Evolutionary conservation across 192 early-diverging fungal species (phyloP), one percentile per base, ranked within the genome.

Genomic region (Fimicolochytrium jonesii): DNA sequence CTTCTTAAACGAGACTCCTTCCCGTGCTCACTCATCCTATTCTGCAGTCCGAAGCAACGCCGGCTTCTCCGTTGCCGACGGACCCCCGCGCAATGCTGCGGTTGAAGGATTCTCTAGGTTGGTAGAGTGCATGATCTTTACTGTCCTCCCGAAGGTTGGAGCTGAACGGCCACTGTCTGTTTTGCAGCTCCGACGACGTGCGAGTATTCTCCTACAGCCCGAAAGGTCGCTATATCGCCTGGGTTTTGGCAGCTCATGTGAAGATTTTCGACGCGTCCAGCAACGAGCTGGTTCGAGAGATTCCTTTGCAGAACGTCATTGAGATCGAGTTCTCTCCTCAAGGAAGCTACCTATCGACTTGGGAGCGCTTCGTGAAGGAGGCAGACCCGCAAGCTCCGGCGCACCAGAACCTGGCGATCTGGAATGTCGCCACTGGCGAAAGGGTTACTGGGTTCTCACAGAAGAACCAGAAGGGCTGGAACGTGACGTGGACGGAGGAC

Each of bases 401-500:
- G 18, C 82, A 81, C 60, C 80, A 84, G 25, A 98, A 97, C 71
- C 78, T 97, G 55, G 59, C 81, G 18, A 79, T 99, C 51, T 94
- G 87, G 84, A 80, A 92, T 20, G 76, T 87, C 9, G 70, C 73
- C 13, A 85, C 88, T 22, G 93, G 92, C 25, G 69, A 77, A 56
- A 66, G 81, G 61, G 67, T 84, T 25, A 86, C 83, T 25, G 69
- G 79, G 0, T 99, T 96, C 67, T 81, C 86, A 20, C 90, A 92
- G 70, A 92, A 93, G 76, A 74, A 79, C 43, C 91, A 88, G 54
- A 79, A 74, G 64, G 84, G 81, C 51, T 87, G 83, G 81, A 89
- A 91, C 58, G 79, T 94, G 69, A 88, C 95, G 71, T 99, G 93
- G 93, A 93, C 91, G 20, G 88, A 88, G 50, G 90, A 92, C 69